These are phyloP conservation scores for Mycena haematopus DNA, from an alignment of 768 basidiomycete species.

Conservation along the genomic window DNA sequence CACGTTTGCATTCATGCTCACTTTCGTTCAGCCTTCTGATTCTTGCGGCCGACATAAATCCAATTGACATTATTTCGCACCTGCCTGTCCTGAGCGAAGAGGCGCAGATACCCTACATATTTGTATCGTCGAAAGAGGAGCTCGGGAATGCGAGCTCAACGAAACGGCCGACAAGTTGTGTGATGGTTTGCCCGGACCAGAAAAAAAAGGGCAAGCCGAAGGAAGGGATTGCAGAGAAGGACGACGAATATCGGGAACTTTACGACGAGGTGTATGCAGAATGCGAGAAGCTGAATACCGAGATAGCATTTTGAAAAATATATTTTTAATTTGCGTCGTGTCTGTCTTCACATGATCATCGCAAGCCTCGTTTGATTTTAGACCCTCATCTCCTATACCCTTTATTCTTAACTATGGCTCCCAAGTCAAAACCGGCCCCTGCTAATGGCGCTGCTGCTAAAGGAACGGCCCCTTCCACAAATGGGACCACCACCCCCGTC, in stretches of 20 bases:
- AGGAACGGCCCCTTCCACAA: slow-evolving; percentile 51
- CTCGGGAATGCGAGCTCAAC: slow-evolving; percentile 95
- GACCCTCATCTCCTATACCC: slow-evolving; percentile 30
- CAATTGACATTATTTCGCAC: slow-evolving; percentile 98
- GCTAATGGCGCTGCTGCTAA: slow-evolving; percentile 49
- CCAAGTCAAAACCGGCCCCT: slow-evolving; percentile 61
- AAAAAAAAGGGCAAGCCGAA: slow-evolving; percentile 75
- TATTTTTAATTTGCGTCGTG: slow-evolving; percentile 9
- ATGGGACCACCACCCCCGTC: slow-evolving; percentile 56
- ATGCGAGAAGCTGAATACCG: slow-evolving; percentile 74
- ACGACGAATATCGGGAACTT: slow-evolving; percentile 85
- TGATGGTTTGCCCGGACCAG: slow-evolving; percentile 88
- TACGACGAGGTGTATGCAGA: slow-evolving; percentile 89
- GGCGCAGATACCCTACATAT: slow-evolving; percentile 87
- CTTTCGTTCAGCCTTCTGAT: slow-evolving; percentile 70
- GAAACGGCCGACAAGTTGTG: slow-evolving; percentile 97
- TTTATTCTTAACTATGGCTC: slow-evolving; percentile 45
- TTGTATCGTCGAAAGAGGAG: slow-evolving; percentile 92
- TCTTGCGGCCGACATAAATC: slow-evolving; percentile 96
- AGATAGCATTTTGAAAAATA: slow-evolving; percentile 62
- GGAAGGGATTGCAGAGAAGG: slow-evolving; percentile 63
- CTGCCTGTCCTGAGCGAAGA: slow-evolving; percentile 95
- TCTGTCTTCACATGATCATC: slow-evolving; percentile 35
- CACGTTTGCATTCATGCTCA: neutral
- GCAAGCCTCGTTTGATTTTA: neutral